phyloP scores from a whole-genome alignment of 2,329 filamentous ascomycete genomes.

The Drechslera avenae region DNA sequence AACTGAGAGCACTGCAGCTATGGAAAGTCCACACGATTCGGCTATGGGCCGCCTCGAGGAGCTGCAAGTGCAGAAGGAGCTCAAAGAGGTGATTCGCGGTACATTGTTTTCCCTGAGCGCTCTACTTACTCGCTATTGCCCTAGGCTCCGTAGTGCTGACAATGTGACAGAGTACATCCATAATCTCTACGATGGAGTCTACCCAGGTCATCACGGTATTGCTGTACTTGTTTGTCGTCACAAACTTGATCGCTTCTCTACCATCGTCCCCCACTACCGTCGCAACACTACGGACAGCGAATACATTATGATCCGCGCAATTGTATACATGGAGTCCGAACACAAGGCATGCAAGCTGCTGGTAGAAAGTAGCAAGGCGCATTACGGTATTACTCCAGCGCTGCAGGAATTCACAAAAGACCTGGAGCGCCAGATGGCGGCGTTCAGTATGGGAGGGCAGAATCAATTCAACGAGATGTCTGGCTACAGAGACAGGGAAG shows the following conservation, averaged over 20 bases:
- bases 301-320: background rate
- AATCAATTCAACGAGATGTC: no score
- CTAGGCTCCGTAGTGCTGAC: background rate
- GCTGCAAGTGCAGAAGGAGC: no score
- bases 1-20: no score
- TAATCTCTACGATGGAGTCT: background rate
- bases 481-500: no score
- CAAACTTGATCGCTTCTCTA: background rate
- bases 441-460: no score
- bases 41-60: no score
- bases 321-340: background rate
- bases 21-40: no score
- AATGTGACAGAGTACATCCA: background rate
- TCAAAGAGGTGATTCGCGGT: background rate
- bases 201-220: conserved; percentile 6
- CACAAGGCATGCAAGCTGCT: conserved; percentile 3
- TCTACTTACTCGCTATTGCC: background rate
- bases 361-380: background rate
- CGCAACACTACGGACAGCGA: no score
- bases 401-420: conserved; percentile 10
- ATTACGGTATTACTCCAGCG: background rate
- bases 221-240: conserved; percentile 6
- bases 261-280: no score
- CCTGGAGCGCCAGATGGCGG: conserved; percentile 7
- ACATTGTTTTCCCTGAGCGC: background rate